Percentiles rank a stretch among this genome's conserved stretches.
Evolutionary conservation across 306 rosid genomes (phyloP).

Genomic region (Canavalia ensiformis): DNA sequence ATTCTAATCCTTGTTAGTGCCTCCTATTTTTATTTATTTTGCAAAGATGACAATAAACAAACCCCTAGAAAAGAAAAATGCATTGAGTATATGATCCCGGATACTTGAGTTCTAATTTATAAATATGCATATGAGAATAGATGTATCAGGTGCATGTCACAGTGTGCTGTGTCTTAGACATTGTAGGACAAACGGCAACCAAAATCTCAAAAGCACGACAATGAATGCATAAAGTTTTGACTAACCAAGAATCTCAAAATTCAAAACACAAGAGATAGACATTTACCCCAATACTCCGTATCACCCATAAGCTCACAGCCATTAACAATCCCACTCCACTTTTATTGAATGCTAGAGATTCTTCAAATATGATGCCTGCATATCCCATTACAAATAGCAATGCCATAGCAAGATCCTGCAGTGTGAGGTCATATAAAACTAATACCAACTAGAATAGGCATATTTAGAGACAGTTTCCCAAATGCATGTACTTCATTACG

Average conservation of each 20-base stretch:
- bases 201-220: constrained; percentile 33
- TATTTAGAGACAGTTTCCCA: neutral
- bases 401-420: constrained; percentile 93
- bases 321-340: constrained; percentile 95
- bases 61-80: neutral
- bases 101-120: constrained; percentile 21
- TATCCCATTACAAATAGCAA: constrained; percentile 90
- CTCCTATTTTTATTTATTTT: constrained; percentile 24
- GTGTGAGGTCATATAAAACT: constrained; percentile 32
- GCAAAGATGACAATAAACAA: constrained; percentile 21
- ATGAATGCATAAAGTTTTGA: neutral
- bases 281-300: constrained; percentile 93
- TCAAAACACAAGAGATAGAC: constrained; percentile 30
- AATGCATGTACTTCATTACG: constrained; percentile 16
- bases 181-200: constrained; percentile 29
- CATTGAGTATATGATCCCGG: neutral
- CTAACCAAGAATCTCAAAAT: constrained; percentile 43
- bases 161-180: constrained; percentile 15
- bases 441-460: constrained; percentile 28
- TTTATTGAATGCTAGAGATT: constrained; percentile 93
- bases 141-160: constrained; percentile 31
- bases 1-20: constrained; percentile 10
- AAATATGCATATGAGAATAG: neutral
- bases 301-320: constrained; percentile 96
- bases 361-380: constrained; percentile 97